Evolutionary conservation across 2,329 filamentous ascomycete genomes (phyloP).

Genomic region (Aspergillus thermomutatus): DNA sequence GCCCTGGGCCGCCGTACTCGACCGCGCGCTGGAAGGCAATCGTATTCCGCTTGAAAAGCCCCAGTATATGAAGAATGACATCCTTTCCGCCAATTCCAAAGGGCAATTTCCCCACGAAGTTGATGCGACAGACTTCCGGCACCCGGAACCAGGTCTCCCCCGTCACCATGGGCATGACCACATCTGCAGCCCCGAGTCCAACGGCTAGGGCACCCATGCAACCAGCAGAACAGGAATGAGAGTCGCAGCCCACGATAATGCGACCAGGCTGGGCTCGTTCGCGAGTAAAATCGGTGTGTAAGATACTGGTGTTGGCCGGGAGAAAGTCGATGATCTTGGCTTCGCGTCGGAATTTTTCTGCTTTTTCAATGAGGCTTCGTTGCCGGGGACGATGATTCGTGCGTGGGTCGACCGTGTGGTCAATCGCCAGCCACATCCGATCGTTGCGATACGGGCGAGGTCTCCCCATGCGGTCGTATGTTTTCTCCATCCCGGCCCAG

Average conservation of each 20-base stretch:
- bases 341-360: conserved; percentile 19
- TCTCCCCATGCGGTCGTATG: conserved; percentile 39
- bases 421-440: conserved; percentile 49
- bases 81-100: conserved; percentile 46
- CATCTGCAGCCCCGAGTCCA: conserved; percentile 45
- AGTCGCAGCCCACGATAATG: conserved; percentile 44
- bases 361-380: conserved; percentile 12
- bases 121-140: conserved; percentile 40
- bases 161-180: conserved; percentile 44
- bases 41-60: conserved; percentile 45
- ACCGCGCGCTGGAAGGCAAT: conserved; percentile 45
- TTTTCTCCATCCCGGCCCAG: conserved; percentile 39
- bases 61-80: conserved; percentile 44
- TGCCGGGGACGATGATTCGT: conserved; percentile 31
- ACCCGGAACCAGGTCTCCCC: conserved; percentile 49
- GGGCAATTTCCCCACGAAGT: conserved; percentile 33
- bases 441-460: conserved; percentile 49
- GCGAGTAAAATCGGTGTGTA: conserved; percentile 47
- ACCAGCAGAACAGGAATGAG: conserved; percentile 46
- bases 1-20: conserved; percentile 43
- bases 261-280: conserved; percentile 45
- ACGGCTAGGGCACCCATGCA: conserved; percentile 41
- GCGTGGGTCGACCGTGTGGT: conserved; percentile 49
- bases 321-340: too few relatives aligned
- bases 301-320: conserved; percentile 23